phyloP scores from a whole-genome alignment of 2,329 filamentous ascomycete species.

The Aspergillus awamori region DNA sequence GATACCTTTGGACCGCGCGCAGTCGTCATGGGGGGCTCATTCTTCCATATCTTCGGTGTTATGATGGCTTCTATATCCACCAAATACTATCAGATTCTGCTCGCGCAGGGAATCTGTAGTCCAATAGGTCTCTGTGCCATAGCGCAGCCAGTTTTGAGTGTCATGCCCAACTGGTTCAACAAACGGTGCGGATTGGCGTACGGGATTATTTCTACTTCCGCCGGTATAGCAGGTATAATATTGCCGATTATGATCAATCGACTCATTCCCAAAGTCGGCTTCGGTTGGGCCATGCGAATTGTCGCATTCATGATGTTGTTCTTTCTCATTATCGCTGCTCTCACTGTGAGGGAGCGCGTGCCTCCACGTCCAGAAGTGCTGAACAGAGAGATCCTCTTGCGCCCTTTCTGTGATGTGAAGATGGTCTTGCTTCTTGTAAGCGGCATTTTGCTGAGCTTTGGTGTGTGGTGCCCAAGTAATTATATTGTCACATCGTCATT shows the following conservation, averaged over 20 bases:
- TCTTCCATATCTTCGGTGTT: conserved; percentile 60
- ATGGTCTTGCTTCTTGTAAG: conserved; percentile 28
- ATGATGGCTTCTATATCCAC: conserved; percentile 61
- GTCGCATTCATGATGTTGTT: conserved; percentile 62
- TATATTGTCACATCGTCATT: conserved; percentile 24
- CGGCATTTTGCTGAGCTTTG: conserved; percentile 31
- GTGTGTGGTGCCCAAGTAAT: conserved; percentile 33
- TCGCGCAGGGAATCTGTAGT: conserved; percentile 55
- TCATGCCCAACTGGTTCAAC: conserved; percentile 53
- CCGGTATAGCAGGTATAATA: conserved; percentile 57
- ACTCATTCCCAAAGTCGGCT: conserved; percentile 54
- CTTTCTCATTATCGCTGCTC: conserved; percentile 54
- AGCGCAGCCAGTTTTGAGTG: conserved; percentile 45
- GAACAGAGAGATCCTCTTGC: conserved; percentile 5
- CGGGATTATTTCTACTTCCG: conserved; percentile 57
- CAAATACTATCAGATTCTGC: conserved; percentile 57
- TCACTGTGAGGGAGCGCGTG: conserved; percentile 53
- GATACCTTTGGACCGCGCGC: conserved; percentile 65
- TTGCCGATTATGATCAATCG: conserved; percentile 61
- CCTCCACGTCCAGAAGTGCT: conserved; percentile 26
- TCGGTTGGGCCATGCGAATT: conserved; percentile 59
- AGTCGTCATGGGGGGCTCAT: conserved; percentile 54
- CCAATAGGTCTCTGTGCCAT: conserved; percentile 51
- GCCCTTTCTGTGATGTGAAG: conserved; percentile 29
- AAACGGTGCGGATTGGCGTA: conserved; percentile 54